Evolutionary conservation across 345 rosid species (phyloP), one percentile per base, ranked within the genome.

Genomic region (Mercurialis annua): DNA sequence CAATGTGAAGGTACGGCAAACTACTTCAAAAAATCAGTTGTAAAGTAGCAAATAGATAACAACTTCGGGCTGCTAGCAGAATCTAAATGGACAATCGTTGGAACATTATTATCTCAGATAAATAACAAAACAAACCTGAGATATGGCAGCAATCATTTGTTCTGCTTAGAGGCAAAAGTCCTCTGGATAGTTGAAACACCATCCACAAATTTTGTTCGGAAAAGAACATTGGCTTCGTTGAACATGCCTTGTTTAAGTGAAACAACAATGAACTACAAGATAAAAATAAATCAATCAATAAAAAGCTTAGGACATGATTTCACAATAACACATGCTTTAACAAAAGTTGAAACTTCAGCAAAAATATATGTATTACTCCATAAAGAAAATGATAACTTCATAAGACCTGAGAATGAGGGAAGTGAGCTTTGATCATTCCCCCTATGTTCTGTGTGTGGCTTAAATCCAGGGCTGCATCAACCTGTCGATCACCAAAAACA

Each of bases 211-310:
- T 90, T 92, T 0, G 96, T 92, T 43, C 96, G 84, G 82, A 88
- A 92, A 36, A 90, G 84, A 74, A 90, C 96, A 59, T 93, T 85
- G 59, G 98, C 98, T 62, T 92, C 90, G 71, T 87, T 92, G 84
- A 92, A 92, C 97, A 92, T 90, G 71, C 96, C 98, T 77, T 88
- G 96, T 78, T 92, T 92, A 61, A 90, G 80, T 6, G 98, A 92
- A 46, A 92, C 98, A 62, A 93, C 97, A 29, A 93, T 88, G 63
- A 93, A 90, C 97, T 90, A 85, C 76, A 69, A 48, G 50, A 64
- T 0, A 38, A 64, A 6, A 67, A 62, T 48, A 64, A 31, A 49
- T 36, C 29, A 61, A 50, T 63, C 14, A 73, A 34, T 2, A 52
- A 48, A 30, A 20, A 63, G 15, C 9, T 9, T 36, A 3, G 9